phyloP scores from a whole-genome alignment of 805 yeast species.

The Nakazawaea ambrosiae region DNA sequence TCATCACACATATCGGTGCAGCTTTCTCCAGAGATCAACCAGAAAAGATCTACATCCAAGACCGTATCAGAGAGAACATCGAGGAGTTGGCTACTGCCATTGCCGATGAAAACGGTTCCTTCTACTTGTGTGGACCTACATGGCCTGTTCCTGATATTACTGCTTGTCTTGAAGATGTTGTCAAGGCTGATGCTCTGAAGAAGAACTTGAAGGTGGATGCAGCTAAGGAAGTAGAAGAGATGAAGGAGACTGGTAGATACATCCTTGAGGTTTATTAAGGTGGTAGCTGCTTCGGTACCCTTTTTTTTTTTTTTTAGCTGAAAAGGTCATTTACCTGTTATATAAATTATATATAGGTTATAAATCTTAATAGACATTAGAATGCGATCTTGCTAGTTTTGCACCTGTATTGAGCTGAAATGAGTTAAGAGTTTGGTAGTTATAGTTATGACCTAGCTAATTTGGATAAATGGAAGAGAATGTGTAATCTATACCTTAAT shows the following conservation, averaged over 20 bases:
- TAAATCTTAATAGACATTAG: too few species aligned
- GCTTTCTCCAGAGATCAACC: conserved; percentile 98
- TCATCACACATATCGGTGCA: conserved; percentile 92
- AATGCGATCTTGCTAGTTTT: too few species aligned
- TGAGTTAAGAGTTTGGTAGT: too few species aligned
- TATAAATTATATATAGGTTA: too few species aligned
- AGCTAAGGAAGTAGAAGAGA: conserved; percentile 77
- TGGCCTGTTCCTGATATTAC: conserved; percentile 99
- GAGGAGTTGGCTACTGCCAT: conserved; percentile 72
- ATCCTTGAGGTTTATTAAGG: conserved; percentile 83
- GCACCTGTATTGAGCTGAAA: too few species aligned
- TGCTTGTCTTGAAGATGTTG: conserved; percentile 78
- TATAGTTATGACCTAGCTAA: too few species aligned
- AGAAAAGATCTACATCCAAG: conserved; percentile 91
- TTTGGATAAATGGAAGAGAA: too few species aligned
- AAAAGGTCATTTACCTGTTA: too few species aligned
- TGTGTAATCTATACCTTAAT: too few species aligned
- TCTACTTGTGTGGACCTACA: conserved; percentile 97
- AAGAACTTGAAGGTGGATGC: conserved; percentile 65
- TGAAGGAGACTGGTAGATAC: conserved; percentile 90
- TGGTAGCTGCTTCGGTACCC: neutral
- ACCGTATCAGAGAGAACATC: conserved; percentile 75
- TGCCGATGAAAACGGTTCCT: conserved; percentile 72
- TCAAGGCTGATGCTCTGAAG: conserved; percentile 60
- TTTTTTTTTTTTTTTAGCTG: neutral